Conservation (phyloP, 345 rosid genomes). For the Rhodomyrtus tomentosa region DNA sequence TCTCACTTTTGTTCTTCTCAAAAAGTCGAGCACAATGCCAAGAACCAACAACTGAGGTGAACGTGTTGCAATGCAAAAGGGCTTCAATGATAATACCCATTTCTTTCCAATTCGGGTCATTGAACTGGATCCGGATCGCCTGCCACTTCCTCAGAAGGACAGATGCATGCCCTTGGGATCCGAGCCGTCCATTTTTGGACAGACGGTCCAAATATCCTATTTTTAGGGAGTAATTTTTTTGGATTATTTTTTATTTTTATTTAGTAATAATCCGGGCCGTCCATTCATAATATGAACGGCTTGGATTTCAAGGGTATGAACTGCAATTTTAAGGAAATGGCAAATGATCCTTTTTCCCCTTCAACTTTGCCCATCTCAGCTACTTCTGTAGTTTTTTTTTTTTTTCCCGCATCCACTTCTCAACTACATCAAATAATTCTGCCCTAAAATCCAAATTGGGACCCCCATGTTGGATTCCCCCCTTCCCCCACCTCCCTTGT, state of each 20-base stretch:
- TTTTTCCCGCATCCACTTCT: not conserved
- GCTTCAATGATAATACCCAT: not conserved
- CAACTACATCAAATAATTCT: not conserved
- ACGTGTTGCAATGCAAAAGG: not conserved
- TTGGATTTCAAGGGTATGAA: too few relatives aligned
- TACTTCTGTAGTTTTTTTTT: not conserved
- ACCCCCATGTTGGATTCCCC: constrained; percentile 7
- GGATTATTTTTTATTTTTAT: too few relatives aligned
- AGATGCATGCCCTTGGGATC: too few relatives aligned
- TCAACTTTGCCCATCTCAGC: constrained; percentile 54
- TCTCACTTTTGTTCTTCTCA: not conserved
- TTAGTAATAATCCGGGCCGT: too few relatives aligned
- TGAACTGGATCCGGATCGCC: too few relatives aligned
- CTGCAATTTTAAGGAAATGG: too few relatives aligned
- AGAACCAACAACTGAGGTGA: not conserved
- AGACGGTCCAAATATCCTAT: too few relatives aligned
- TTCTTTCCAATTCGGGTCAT: constrained; percentile 17
- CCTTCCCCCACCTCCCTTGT: constrained; percentile 8
- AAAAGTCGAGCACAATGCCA: not conserved
- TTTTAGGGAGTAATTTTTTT: too few relatives aligned
- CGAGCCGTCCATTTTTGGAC: too few relatives aligned
- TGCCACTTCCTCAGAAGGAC: too few relatives aligned
- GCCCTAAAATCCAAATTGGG: constrained; percentile 32
- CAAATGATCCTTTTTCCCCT: too few relatives aligned
- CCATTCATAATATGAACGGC: too few relatives aligned